A percentile compares a stretch with the other conserved stretches of the same genome.
These are phyloP conservation scores for Thalia dealbata DNA, from an alignment of 176 grass and related monocot genomes.

Conservation along the genomic window DNA sequence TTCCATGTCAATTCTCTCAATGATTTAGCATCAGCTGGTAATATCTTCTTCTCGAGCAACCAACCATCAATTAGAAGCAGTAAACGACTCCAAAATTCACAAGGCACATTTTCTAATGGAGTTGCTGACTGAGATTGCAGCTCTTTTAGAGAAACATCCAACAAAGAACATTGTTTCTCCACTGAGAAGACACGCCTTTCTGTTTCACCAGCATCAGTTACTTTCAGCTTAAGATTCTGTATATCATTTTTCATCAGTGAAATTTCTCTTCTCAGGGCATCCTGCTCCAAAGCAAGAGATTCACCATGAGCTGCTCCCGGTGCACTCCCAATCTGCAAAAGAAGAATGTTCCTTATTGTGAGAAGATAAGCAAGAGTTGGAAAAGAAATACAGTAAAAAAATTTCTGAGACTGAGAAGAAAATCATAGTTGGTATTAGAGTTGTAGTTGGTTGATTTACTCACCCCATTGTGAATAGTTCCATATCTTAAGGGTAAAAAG, in stretches of 20 bases:
- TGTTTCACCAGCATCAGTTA: constrained; percentile 42
- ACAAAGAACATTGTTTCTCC: constrained; percentile 54
- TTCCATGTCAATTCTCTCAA: constrained; percentile 71
- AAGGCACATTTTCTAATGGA: constrained; percentile 42
- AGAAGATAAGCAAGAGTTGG: neutral
- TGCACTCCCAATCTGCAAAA: constrained; percentile 32
- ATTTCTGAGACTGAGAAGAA: too few relatives aligned
- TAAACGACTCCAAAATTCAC: constrained; percentile 73
- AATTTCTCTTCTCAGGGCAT: constrained; percentile 48
- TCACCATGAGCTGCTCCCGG: constrained; percentile 22
- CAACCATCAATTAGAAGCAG: constrained; percentile 72
- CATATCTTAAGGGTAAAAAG: neutral
- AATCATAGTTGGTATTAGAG: too few relatives aligned
- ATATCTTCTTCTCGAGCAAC: constrained; percentile 92
- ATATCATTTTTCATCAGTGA: constrained; percentile 52
- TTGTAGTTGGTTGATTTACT: too few relatives aligned
- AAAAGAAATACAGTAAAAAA: too few relatives aligned
- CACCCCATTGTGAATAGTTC: neutral
- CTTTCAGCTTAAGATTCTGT: constrained; percentile 36
- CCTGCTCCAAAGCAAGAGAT: constrained; percentile 36
- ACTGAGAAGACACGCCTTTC: constrained; percentile 46
- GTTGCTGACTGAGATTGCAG: constrained; percentile 41
- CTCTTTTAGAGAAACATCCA: constrained; percentile 49
- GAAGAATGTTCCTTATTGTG: neutral
- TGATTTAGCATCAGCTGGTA: constrained; percentile 39